Percentiles rank a stretch among this genome's conserved stretches.
Evolutionary conservation across 495 filamentous ascomycete genomes (phyloP).

Genomic region (Cetradonia linearis): DNA sequence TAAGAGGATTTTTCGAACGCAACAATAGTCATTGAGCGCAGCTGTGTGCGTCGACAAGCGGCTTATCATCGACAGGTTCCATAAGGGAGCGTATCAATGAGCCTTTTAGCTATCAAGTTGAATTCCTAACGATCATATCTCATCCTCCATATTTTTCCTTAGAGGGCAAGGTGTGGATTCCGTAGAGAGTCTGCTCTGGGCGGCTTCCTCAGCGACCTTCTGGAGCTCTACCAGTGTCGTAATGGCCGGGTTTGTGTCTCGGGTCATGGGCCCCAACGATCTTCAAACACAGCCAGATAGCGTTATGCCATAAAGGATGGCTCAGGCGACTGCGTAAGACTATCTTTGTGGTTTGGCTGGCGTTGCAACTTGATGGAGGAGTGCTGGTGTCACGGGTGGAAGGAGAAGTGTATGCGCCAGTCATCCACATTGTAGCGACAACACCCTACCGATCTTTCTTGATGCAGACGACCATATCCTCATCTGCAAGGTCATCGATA

Average conservation of each 20-base stretch:
- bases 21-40: constrained; percentile 8
- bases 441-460: not conserved
- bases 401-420: not conserved
- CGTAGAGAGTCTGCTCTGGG: constrained; percentile 83
- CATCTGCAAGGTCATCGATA: not conserved
- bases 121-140: constrained; percentile 15
- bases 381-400: not conserved
- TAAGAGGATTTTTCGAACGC: constrained; percentile 12
- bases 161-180: constrained; percentile 94
- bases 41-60: constrained; percentile 22
- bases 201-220: constrained; percentile 41
- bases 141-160: constrained; percentile 94
- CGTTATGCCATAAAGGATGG: not conserved
- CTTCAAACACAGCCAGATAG: not conserved
- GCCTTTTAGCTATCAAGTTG: constrained; percentile 16
- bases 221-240: constrained; percentile 1
- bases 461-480: not conserved
- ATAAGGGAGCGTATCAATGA: constrained; percentile 27
- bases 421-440: not conserved
- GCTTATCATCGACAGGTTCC: constrained; percentile 24
- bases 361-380: not conserved
- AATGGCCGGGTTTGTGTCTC: not conserved
- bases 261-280: not conserved
- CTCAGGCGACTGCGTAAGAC: not conserved
- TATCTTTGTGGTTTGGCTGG: not conserved